These are phyloP conservation scores for Blastomyces percursus DNA, from an alignment of 2,329 filamentous ascomycete species.

Conservation along the genomic window DNA sequence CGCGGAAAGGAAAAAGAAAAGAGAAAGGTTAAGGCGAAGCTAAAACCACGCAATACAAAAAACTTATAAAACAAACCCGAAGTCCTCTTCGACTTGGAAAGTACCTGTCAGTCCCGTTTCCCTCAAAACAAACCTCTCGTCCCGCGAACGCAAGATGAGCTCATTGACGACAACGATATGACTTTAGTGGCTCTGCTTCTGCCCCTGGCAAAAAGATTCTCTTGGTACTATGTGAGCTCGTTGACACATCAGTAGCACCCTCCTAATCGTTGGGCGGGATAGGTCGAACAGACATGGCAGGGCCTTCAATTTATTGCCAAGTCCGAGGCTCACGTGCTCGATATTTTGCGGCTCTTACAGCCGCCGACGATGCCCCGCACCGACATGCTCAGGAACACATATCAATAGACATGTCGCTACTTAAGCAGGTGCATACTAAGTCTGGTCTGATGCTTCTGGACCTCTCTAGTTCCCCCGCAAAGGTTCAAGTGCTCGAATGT, in stretches of 20 bases:
- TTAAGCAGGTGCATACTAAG: not conserved
- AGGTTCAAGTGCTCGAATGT: constrained; percentile 2
- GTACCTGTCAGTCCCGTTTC: not conserved
- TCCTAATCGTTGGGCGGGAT: not conserved
- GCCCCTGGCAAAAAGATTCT: not conserved
- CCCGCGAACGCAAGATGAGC: not conserved
- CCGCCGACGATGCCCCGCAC: not conserved
- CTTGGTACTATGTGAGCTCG: not conserved
- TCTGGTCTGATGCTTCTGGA: not conserved
- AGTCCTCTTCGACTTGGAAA: not conserved
- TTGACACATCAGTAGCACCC: not conserved
- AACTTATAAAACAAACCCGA: no score
- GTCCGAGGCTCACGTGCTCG: not conserved
- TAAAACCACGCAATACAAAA: not conserved
- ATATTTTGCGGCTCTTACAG: not conserved
- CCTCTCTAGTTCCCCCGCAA: not conserved
- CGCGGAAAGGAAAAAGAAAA: not conserved
- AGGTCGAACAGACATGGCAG: not conserved
- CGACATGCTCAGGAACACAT: not conserved
- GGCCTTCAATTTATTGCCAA: not conserved
- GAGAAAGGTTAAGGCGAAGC: not conserved
- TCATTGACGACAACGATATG: not conserved
- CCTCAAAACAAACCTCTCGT: not conserved
- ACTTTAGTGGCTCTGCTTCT: not conserved
- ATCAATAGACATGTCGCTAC: not conserved